These are phyloP conservation scores for Fraxinus platypoda DNA, from an alignment of 305 asterid species.

Conservation along the genomic window DNA sequence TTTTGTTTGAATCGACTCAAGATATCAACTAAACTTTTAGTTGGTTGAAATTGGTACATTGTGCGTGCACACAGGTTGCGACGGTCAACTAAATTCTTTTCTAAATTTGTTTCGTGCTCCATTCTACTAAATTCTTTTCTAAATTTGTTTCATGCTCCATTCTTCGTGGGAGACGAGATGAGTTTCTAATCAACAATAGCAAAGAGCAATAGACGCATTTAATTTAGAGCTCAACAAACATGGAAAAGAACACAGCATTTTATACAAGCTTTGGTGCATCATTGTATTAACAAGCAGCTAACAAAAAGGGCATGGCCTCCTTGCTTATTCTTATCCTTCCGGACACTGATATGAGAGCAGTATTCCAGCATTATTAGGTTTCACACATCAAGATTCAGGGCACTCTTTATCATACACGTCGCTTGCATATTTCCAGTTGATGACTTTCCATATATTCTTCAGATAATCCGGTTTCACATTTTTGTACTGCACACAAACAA, in stretches of 20 bases:
- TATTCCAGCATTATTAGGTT: background rate
- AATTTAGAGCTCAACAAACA: background rate
- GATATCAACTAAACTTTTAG: background rate
- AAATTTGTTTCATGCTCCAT: background rate
- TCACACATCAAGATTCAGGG: background rate
- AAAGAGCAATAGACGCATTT: background rate
- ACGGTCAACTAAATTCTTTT: background rate
- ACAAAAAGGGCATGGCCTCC: background rate
- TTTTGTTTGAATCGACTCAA: background rate
- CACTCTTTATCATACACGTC: conserved; percentile 24
- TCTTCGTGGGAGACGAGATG: background rate
- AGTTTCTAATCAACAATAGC: background rate
- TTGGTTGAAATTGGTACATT: no score
- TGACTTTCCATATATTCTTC: conserved; percentile 37
- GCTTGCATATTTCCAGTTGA: conserved; percentile 38
- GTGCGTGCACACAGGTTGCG: background rate
- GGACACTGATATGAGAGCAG: background rate
- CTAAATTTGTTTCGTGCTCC: background rate
- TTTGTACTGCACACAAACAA: conserved; percentile 33
- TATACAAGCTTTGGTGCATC: background rate
- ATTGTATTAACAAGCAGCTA: background rate
- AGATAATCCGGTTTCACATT: conserved; percentile 40
- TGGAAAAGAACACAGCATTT: background rate
- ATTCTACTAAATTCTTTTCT: background rate
- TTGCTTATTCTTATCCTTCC: background rate